A percentile compares a stretch with the other conserved stretches of the same genome.
These are phyloP conservation scores for Hortaea werneckii DNA, from an alignment of 2,329 filamentous ascomycete genomes.

Conservation along the genomic window DNA sequence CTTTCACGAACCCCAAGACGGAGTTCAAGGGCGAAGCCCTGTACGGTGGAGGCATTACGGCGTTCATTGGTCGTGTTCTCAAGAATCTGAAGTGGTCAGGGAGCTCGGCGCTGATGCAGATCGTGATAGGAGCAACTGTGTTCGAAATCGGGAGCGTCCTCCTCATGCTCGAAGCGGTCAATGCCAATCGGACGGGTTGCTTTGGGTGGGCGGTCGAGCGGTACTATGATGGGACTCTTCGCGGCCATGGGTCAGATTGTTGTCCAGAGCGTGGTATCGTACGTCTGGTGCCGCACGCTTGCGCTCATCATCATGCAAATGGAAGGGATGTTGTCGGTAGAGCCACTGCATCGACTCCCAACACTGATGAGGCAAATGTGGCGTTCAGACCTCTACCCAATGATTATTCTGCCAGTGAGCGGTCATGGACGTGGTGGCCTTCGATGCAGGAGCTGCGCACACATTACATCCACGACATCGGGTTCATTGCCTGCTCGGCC, in stretches of 20 bases:
- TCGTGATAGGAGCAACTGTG: constrained; percentile 45
- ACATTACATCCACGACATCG: constrained; percentile 20
- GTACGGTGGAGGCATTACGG: constrained; percentile 50
- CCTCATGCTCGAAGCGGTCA: constrained; percentile 58
- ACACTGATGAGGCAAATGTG: background rate
- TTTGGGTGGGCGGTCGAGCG: constrained; percentile 59
- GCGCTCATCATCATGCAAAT: constrained; percentile 29
- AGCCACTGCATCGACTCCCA: constrained; percentile 6
- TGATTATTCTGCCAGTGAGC: constrained; percentile 6
- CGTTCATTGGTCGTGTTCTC: constrained; percentile 38
- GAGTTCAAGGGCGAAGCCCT: constrained; percentile 45
- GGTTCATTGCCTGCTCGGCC: constrained; percentile 20
- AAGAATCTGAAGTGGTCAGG: too few relatives aligned
- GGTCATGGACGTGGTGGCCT: constrained; percentile 22
- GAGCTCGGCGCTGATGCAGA: too few relatives aligned
- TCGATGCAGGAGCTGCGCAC: constrained; percentile 14
- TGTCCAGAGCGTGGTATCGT: background rate
- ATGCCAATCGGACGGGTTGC: constrained; percentile 53
- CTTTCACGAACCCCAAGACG: constrained; percentile 42
- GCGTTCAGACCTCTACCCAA: too few relatives aligned
- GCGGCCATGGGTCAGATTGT: background rate
- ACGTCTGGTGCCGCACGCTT: constrained; percentile 10
- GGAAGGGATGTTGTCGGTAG: constrained; percentile 22
- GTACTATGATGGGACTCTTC: constrained; percentile 15
- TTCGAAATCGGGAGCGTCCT: constrained; percentile 56